These are phyloP conservation scores for Fraxinus baroniana DNA, from an alignment of 305 asterid genomes.

Conservation along the genomic window DNA sequence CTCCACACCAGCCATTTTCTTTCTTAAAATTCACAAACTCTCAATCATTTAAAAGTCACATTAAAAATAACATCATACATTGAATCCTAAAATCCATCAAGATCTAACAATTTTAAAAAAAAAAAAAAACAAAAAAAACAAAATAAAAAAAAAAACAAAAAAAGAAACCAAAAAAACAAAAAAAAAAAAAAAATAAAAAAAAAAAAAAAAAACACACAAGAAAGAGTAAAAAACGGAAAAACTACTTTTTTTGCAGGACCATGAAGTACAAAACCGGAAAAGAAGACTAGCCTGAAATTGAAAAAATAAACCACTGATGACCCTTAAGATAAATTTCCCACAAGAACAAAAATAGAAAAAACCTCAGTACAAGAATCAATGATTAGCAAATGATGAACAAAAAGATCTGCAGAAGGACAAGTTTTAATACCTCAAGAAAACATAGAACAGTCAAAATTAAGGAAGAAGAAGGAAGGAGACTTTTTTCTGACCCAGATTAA, in stretches of 20 bases:
- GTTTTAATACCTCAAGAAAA: conserved; percentile 37
- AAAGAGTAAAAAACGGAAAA: not conserved
- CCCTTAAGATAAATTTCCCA: conserved; percentile 1
- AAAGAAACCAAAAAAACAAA: not conserved
- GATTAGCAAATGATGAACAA: conserved; percentile 43
- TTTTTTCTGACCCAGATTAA: conserved; percentile 35
- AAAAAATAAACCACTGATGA: conserved; percentile 14
- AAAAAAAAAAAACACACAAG: not conserved
- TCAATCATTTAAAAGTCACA: conserved; percentile 11
- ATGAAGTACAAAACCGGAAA: conserved; percentile 14
- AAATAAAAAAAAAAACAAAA: not conserved
- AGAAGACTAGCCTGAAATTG: conserved; percentile 19
- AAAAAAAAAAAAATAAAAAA: too few species aligned
- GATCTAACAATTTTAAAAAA: conserved; percentile 10
- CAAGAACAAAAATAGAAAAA: conserved; percentile 10
- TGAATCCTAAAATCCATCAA: not conserved
- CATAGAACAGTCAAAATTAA: conserved; percentile 27
- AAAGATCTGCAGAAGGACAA: not conserved
- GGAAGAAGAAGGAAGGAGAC: conserved; percentile 25
- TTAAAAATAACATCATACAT: not conserved
- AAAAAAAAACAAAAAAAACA: not conserved
- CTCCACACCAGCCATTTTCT: conserved; percentile 5
- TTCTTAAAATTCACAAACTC: conserved; percentile 19
- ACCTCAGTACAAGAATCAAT: conserved; percentile 26
- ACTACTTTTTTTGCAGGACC: conserved; percentile 31